Conservation (phyloP, 2,329 filamentous ascomycete species). For the Monosporascus sp. region DNA sequence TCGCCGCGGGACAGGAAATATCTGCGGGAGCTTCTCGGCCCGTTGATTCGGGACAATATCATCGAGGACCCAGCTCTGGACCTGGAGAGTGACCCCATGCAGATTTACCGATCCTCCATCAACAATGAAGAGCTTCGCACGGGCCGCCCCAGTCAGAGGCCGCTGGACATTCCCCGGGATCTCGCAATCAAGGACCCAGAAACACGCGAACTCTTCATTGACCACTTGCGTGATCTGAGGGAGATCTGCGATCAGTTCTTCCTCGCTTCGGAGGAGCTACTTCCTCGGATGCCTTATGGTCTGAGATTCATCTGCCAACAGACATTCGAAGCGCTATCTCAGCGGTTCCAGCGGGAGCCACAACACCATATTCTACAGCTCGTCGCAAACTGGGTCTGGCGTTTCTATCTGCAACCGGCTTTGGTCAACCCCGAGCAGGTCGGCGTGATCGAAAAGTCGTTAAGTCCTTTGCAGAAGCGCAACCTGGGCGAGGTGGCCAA, state of each 20-base stretch:
- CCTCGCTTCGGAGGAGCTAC: constrained; percentile 69
- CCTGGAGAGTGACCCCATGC: constrained; percentile 92
- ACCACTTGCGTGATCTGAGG: constrained; percentile 86
- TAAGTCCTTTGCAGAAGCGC: constrained; percentile 87
- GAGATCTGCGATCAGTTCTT: constrained; percentile 95
- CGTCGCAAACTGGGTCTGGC: constrained; percentile 90
- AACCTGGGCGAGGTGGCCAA: constrained; percentile 89
- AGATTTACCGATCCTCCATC: constrained; percentile 92
- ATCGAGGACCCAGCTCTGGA: constrained; percentile 88
- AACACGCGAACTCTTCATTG: constrained; percentile 86
- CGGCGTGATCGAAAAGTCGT: constrained; percentile 82
- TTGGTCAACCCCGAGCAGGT: constrained; percentile 86
- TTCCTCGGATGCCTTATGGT: constrained; percentile 89
- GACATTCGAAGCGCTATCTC: constrained; percentile 71
- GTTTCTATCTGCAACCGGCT: constrained; percentile 85
- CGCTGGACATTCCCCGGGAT: constrained; percentile 80
- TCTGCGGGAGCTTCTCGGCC: constrained; percentile 77
- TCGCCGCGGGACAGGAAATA: constrained; percentile 91
- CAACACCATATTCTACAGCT: constrained; percentile 74
- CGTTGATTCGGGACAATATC: constrained; percentile 84
- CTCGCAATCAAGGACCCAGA: constrained; percentile 94
- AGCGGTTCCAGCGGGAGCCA: constrained; percentile 75
- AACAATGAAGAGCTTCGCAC: constrained; percentile 97
- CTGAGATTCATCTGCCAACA: constrained; percentile 83
- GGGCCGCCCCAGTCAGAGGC: constrained; percentile 73